These are phyloP conservation scores for Talaromyces borbonicus DNA, from an alignment of 495 filamentous ascomycete genomes.

Conservation along the genomic window DNA sequence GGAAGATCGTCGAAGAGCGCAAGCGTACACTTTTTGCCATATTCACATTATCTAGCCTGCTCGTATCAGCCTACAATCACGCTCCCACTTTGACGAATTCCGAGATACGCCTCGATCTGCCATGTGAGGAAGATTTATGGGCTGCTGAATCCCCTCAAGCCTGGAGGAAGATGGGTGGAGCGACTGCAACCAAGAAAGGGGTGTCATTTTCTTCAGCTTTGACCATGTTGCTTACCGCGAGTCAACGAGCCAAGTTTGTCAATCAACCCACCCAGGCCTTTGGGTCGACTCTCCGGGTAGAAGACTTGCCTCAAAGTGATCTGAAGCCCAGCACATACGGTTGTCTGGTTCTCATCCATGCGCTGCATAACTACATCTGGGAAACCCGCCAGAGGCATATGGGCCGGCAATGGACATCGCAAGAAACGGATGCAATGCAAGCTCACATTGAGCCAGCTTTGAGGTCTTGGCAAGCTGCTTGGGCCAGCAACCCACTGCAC, in stretches of 20 bases:
- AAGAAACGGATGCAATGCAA: conserved; percentile 94
- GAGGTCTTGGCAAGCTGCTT: conserved; percentile 90
- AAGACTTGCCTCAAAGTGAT: conserved; percentile 47
- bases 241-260: conserved; percentile 58
- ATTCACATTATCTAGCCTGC: conserved; percentile 80
- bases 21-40: conserved; percentile 91
- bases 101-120: conserved; percentile 82
- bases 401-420: conserved; percentile 80
- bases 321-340: conserved; percentile 88
- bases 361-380: conserved; percentile 97
- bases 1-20: conserved; percentile 83
- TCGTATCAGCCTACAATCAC: conserved; percentile 90
- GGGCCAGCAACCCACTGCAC: conserved; percentile 80
- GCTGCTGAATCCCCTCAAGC: conserved; percentile 66
- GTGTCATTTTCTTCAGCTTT: conserved; percentile 67
- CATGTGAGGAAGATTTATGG: conserved; percentile 92
- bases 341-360: conserved; percentile 88
- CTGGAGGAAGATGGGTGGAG: conserved; percentile 71
- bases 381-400: conserved; percentile 88
- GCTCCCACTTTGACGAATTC: conserved; percentile 87
- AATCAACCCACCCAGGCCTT: conserved; percentile 38
- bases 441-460: conserved; percentile 91
- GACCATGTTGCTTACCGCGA: conserved; percentile 68
- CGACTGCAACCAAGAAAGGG: conserved; percentile 50
- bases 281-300: conserved; percentile 12